Evolutionary conservation across 257 asterid genomes (phyloP), one percentile per base, ranked within the genome.

Genomic region (Eucommia ulmoides): DNA sequence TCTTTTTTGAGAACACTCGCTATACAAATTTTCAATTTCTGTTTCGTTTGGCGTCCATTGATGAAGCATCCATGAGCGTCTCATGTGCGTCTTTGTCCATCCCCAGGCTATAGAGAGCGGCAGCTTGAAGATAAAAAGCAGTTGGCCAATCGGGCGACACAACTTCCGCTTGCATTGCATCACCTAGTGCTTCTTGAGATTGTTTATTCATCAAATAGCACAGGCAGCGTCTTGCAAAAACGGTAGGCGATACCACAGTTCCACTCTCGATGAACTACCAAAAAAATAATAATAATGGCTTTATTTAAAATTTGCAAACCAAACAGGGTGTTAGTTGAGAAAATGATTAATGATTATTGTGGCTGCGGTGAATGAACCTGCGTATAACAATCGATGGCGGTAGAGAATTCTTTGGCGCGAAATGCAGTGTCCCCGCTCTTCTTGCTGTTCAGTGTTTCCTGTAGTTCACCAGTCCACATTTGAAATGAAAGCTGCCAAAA

Each of bases 171-270:
- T 75, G 69, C 78, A 75, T 68, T 20, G 82, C 82, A 51, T 75
- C 82, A 3, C 65, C 74, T 1, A 75, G 76, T 24, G 79, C 79
- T 64, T 75, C 76, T 56, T 75, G 71, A 52, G 70, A 58, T 29
- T 58, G 55, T 25, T 61, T 26, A 20, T 21, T 62, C 66, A 68
- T 68, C 55, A 75, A 56, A 47, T 71, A 71, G 53, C 76, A 71
- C 63, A 75, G 20, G 20, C 73, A 54, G 9, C 79, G 78, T 50
- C 82, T 61, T 5, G 76, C 74, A 24, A 64, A 58, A 46, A 67
- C 76, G 0, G 82, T 64, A 41, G 82, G 82, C 23, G 82, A 75
- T 41, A 59, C 58, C 47, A 71, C 41, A 2, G 55, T 62, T 22
- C 68, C 79, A 14, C 70, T 67, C 35, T 68, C 74, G 0, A 75